A percentile compares a stretch with the other conserved stretches of the same genome.
Conservation (phyloP, 2,329 filamentous ascomycete genomes). For the Pseudocercospora cruenta region DNA sequence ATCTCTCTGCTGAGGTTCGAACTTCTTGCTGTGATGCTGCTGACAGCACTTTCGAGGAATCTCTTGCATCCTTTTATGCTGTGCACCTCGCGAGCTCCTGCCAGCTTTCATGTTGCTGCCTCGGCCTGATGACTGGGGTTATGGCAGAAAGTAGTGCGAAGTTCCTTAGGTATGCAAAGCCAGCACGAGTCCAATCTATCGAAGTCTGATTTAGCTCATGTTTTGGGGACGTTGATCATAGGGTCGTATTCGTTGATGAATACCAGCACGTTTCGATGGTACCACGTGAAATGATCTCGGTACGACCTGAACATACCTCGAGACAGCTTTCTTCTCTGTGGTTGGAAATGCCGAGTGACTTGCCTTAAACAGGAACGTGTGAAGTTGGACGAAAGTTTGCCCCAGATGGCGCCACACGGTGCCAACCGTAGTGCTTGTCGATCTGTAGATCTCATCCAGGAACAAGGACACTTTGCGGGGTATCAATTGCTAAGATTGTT, state of each 20-base stretch:
- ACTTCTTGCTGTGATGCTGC: not conserved
- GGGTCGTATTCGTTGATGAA: not conserved
- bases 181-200: not conserved
- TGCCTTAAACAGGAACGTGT: not conserved
- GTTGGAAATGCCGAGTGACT: not conserved
- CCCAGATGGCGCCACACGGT: slow-evolving; percentile 6
- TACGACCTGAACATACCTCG: not conserved
- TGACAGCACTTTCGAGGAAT: not conserved
- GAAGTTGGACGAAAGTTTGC: slow-evolving; percentile 1
- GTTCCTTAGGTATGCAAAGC: not conserved
- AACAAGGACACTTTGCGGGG: not conserved
- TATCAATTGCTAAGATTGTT: no score
- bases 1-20: not conserved
- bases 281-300: not conserved
- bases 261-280: not conserved
- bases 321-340: not conserved
- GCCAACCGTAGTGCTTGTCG: slow-evolving; percentile 2
- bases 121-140: not conserved
- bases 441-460: slow-evolving; percentile 1
- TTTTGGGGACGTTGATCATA: not conserved
- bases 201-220: not conserved
- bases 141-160: not conserved
- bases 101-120: not conserved
- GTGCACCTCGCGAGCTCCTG: not conserved
- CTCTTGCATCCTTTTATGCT: not conserved